A percentile compares a stretch with the other conserved stretches of the same genome.
These are phyloP conservation scores for Arxiozyma bovina DNA, from an alignment of 1,139 yeast genomes.

Conservation along the genomic window DNA sequence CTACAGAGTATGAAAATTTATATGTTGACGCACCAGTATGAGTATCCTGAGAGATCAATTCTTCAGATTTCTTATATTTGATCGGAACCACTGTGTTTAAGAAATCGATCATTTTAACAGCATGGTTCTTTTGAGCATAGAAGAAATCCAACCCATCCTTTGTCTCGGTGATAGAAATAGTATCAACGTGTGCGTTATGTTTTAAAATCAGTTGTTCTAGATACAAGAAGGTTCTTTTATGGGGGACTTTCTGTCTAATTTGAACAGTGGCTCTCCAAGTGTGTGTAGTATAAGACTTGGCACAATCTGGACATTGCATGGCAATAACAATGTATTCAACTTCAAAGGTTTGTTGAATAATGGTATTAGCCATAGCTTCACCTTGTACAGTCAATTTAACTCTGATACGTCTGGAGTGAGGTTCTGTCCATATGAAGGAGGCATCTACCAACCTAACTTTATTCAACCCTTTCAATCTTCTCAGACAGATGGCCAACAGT, in stretches of 20 bases:
- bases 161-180: slow-evolving; percentile 85
- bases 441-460: slow-evolving; percentile 91
- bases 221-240: slow-evolving; percentile 89
- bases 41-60: slow-evolving; percentile 82
- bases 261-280: slow-evolving; percentile 98
- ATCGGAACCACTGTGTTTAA: slow-evolving; percentile 82
- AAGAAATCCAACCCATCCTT: slow-evolving; percentile 94
- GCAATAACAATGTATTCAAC: slow-evolving; percentile 92
- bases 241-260: slow-evolving; percentile 93
- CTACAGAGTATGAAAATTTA: slow-evolving; percentile 88
- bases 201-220: slow-evolving; percentile 89
- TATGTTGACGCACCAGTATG: slow-evolving; percentile 84
- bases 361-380: slow-evolving; percentile 86
- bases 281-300: slow-evolving; percentile 87
- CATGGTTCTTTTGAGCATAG: slow-evolving; percentile 83
- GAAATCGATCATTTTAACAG: slow-evolving; percentile 88
- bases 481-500: slow-evolving; percentile 77
- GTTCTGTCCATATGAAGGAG: slow-evolving; percentile 96
- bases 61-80: slow-evolving; percentile 77
- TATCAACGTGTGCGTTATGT: slow-evolving; percentile 91
- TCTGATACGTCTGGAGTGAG: slow-evolving; percentile 91
- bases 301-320: slow-evolving; percentile 98
- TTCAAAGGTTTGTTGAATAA: slow-evolving; percentile 90
- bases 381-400: slow-evolving; percentile 92
- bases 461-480: slow-evolving; percentile 78